Evolutionary conservation across 2,329 filamentous ascomycete species (phyloP).

Genomic region (Thyridium curvatum): DNA sequence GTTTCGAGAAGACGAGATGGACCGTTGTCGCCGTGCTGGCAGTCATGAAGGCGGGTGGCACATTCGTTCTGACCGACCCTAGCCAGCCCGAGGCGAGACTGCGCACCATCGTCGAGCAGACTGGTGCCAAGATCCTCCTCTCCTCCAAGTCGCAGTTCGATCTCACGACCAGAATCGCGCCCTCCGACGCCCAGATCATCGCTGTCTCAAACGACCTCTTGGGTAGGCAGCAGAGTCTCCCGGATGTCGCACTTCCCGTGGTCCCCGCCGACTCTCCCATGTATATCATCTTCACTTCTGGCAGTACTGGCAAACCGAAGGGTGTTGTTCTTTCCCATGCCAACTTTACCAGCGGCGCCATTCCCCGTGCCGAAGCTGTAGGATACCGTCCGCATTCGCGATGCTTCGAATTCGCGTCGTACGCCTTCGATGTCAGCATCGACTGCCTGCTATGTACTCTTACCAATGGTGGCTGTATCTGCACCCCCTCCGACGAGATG

Average conservation of each 20-base stretch:
- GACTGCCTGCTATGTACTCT: conserved; percentile 33
- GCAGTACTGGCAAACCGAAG: conserved; percentile 50
- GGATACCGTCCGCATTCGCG: conserved; percentile 27
- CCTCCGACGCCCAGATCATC: conserved; percentile 4
- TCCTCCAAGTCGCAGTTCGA: conserved; percentile 8
- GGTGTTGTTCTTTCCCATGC: conserved; percentile 34
- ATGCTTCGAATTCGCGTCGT: conserved; percentile 22
- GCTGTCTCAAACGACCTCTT: conserved; percentile 3
- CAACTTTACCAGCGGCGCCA: conserved; percentile 16
- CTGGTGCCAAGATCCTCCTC: conserved; percentile 8
- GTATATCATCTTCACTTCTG: conserved; percentile 48
- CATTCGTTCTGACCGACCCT: conserved; percentile 15
- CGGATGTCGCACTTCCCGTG: conserved; percentile 10
- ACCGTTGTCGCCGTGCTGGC: conserved; percentile 13
- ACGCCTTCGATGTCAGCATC: conserved; percentile 35
- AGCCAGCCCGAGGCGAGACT: conserved; percentile 11
- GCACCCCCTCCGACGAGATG: conserved; percentile 28
- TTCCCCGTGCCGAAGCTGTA: conserved; percentile 35
- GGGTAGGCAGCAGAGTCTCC: conserved; percentile 6
- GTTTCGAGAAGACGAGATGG: conserved; percentile 15
- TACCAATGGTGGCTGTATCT: conserved; percentile 27
- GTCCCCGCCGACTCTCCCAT: conserved; percentile 11
- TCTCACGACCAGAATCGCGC: conserved; percentile 6
- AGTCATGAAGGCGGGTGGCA: conserved; percentile 15
- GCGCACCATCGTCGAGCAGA: conserved; percentile 11